These are phyloP conservation scores for Tephrocybe sp. DNA, from an alignment of 768 basidiomycete genomes.

Conservation along the genomic window DNA sequence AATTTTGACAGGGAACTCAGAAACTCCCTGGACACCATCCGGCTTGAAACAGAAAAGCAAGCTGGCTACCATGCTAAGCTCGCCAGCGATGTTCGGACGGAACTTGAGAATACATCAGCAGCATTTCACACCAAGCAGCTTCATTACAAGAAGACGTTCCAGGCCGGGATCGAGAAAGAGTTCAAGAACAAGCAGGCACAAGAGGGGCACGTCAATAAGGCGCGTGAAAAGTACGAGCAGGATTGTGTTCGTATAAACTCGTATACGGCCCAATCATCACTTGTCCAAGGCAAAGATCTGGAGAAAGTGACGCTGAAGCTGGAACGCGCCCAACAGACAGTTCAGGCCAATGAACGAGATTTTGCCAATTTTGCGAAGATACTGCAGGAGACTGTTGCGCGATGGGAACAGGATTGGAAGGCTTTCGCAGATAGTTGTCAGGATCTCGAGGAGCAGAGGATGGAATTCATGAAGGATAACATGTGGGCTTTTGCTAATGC, in stretches of 20 bases:
- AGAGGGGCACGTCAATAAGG: constrained; percentile 82
- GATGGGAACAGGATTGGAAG: constrained; percentile 96
- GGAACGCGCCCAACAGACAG: constrained; percentile 88
- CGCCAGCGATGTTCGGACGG: constrained; percentile 71
- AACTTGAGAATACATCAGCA: constrained; percentile 66
- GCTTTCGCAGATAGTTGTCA: constrained; percentile 92
- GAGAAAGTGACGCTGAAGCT: constrained; percentile 88
- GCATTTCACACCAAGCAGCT: constrained; percentile 66
- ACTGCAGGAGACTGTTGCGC: constrained; percentile 72
- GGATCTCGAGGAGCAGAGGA: constrained; percentile 93
- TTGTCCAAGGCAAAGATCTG: constrained; percentile 91
- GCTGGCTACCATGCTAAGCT: constrained; percentile 71
- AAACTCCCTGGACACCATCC: constrained; percentile 75
- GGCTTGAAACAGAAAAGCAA: constrained; percentile 83
- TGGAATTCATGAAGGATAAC: constrained; percentile 93
- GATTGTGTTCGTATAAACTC: constrained; percentile 94
- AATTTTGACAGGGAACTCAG: constrained; percentile 75
- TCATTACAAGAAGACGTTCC: constrained; percentile 72
- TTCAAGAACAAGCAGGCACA: constrained; percentile 89
- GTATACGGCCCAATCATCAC: constrained; percentile 86
- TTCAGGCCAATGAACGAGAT: constrained; percentile 89
- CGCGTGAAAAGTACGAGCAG: constrained; percentile 89
- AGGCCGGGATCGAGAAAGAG: constrained; percentile 81
- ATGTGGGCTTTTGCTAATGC: constrained; percentile 97
- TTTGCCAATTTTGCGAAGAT: constrained; percentile 85